Evolutionary conservation across 148 eudicot genomes (phyloP).

Genomic region (Agrostemma githago): DNA sequence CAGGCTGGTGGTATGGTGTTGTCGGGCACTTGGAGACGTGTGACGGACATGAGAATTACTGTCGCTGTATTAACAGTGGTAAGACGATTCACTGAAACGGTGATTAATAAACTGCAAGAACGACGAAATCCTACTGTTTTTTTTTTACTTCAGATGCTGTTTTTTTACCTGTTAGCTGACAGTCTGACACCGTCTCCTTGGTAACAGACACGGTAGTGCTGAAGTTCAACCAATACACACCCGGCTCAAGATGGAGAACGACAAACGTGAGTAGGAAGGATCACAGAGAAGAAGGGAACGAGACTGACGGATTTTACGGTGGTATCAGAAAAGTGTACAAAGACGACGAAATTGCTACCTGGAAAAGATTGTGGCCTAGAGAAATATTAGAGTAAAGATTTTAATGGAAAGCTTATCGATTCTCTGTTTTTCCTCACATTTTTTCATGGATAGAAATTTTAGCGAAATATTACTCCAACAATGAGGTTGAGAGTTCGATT

Average conservation of each 20-base stretch:
- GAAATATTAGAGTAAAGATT: constrained; percentile 56
- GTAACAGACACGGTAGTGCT: constrained; percentile 56
- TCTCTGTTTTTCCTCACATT: not conserved
- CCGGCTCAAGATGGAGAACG: constrained; percentile 73
- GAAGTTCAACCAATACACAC: constrained; percentile 82
- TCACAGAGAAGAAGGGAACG: constrained; percentile 88
- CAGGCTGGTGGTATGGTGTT: constrained; percentile 99
- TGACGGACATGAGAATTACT: constrained; percentile 57
- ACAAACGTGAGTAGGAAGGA: constrained; percentile 56
- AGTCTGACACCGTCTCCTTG: not conserved
- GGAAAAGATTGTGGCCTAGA: constrained; percentile 81
- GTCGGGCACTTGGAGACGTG: constrained; percentile 93
- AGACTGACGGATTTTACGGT: constrained; percentile 84
- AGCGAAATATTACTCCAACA: no score
- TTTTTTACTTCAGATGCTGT: no score
- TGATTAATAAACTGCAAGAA: no score
- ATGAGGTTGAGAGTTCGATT: no score
- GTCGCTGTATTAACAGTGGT: constrained; percentile 70
- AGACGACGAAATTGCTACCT: constrained; percentile 51
- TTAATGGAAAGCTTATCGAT: not conserved
- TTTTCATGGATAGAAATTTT: constrained; percentile 17
- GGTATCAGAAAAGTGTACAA: constrained; percentile 65
- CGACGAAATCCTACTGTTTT: no score
- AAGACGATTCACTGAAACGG: constrained; percentile 22
- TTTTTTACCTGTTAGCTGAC: no score